Conservation (phyloP, 768 basidiomycete genomes). For the Boletus rex-veris region DNA sequence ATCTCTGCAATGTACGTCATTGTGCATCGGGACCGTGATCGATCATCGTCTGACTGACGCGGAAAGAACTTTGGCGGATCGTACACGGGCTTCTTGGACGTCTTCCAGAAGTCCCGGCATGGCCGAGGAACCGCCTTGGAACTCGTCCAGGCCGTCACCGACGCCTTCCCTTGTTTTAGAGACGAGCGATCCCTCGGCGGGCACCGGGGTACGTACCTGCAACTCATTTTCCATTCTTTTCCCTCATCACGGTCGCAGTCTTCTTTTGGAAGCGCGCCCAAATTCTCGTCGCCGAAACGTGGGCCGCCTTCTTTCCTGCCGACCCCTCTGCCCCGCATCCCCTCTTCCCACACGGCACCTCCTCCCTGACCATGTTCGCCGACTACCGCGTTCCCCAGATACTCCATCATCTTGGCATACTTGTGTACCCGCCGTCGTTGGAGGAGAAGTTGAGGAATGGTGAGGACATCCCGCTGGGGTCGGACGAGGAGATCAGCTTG, state of each 20-base stretch:
- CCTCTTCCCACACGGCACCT: conserved; percentile 65
- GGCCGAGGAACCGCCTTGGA: conserved; percentile 65
- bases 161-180: conserved; percentile 71
- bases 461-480: conserved; percentile 49
- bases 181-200: conserved; percentile 63
- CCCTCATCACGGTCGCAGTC: conserved; percentile 41
- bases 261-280: conserved; percentile 89
- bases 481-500: conserved; percentile 69
- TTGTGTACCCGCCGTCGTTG: conserved; percentile 66
- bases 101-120: conserved; percentile 52
- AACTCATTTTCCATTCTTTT: not conserved
- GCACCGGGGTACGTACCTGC: conserved; percentile 46
- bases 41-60: conserved; percentile 6
- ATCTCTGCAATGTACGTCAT: conserved; percentile 61
- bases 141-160: conserved; percentile 66
- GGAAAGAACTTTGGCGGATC: conserved; percentile 65
- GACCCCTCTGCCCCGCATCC: conserved; percentile 52
- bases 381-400: conserved; percentile 93
- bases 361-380: conserved; percentile 87
- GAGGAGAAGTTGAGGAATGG: conserved; percentile 46
- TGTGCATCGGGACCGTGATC: conserved; percentile 4
- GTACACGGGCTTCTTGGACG: conserved; percentile 60
- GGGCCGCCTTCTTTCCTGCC: conserved; percentile 85
- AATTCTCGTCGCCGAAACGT: conserved; percentile 86
- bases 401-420: conserved; percentile 75